phyloP scores from a whole-genome alignment of 352 stramenopile species.

The Phytophthora syringae region DNA sequence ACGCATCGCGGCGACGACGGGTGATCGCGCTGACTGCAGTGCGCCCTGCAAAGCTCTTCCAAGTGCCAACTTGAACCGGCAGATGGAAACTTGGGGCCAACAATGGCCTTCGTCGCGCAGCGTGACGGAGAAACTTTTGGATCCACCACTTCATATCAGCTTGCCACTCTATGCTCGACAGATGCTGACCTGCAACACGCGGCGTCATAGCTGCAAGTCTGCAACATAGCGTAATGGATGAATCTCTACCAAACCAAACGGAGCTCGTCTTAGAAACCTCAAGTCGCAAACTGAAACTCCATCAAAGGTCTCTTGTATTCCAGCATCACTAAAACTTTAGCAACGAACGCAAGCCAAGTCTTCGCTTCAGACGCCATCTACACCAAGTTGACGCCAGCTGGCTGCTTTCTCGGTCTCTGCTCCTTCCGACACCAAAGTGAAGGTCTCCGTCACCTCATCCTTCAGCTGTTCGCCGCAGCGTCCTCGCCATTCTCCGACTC shows the following conservation, averaged over 20 bases:
- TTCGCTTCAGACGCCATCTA: neutral
- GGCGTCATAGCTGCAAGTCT: neutral
- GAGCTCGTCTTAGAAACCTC: neutral
- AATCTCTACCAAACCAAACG: neutral
- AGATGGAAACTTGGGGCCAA: neutral
- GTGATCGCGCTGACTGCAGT: slow-evolving; percentile 12
- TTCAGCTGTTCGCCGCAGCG: slow-evolving; percentile 27
- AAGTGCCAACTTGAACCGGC: slow-evolving; percentile 9
- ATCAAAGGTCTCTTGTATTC: no score
- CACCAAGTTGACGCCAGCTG: slow-evolving; percentile 6
- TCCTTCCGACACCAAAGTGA: slow-evolving; percentile 17
- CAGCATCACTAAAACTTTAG: no score
- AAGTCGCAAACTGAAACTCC: no score
- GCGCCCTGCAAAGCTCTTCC: slow-evolving; percentile 6
- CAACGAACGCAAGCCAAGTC: neutral
- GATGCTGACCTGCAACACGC: slow-evolving; percentile 19
- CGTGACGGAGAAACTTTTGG: neutral
- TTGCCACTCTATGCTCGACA: slow-evolving; percentile 27
- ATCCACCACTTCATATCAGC: slow-evolving; percentile 28
- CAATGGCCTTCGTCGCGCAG: neutral
- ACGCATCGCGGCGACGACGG: neutral
- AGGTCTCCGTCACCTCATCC: slow-evolving; percentile 25
- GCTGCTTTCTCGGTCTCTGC: no score
- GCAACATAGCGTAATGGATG: neutral
- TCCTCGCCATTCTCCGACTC: slow-evolving; percentile 27